Base-by-base conservation (phyloP, 169 alveolate genomes). In the Fabrea salina region DNA sequence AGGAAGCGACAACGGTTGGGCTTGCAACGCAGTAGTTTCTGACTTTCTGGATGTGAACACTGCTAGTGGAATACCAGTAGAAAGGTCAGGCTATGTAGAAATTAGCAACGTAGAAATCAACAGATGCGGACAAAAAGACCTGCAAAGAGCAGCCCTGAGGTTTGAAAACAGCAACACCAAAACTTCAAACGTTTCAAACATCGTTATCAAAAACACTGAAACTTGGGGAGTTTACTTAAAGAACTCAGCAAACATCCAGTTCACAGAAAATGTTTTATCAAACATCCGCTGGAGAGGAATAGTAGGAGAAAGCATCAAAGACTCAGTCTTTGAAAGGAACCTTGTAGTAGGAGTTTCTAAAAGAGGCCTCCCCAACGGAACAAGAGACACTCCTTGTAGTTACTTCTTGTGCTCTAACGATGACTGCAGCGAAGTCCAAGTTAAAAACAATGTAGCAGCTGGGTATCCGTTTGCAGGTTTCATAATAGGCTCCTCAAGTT, bases 1-100 rank as follows among this genome's bases (percentile, higher is more conserved):
- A 47, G 49, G 50, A 27, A 50, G 32, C 2, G 43, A 35, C 22
- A 43, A 70, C 25, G 67, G 66, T 0, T 70, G 79, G 79, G 27
- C 22, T 19, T 19, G 64, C 13, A 16, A 40, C 1, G 30, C 37
- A 25, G 51, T 70, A 2, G 79, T 70, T 7, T 32, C 27, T 49
- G 79, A 70, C 39, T 70, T 25, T 35, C 22, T 43, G 2, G 79
- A 70, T 44, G 59, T 27, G 13, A 16, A 30, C 22, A 58, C 71
- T 70, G 2, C 49, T 19, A 22, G 4, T 37, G 3, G 5, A 2
- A 8, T 2, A 1, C 67, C 67, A 1, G 67, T 44, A 4, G 27
- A 3, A 1, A 70, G 79, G 6, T 27, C 19, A n/a, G 68, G 79
- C 27, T 1, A 7, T 3, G 79, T 49, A 22, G 39, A 70, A 6